Percentiles rank a stretch among this genome's conserved stretches.
phyloP scores from a whole-genome alignment of 345 rosid genomes.

The Heritiera littoralis region DNA sequence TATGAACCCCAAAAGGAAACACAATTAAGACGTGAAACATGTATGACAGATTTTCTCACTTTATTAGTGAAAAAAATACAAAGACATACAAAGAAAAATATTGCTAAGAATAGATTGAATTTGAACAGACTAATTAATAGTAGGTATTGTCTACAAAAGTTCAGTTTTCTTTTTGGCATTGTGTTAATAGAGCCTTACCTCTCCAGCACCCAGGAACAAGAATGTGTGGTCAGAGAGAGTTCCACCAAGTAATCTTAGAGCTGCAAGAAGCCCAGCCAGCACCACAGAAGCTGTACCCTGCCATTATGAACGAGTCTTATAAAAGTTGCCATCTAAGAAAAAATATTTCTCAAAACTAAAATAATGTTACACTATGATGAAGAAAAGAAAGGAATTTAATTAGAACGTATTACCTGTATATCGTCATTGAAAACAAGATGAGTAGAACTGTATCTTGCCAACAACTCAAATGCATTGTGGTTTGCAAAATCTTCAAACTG shows the following conservation, averaged over 20 bases:
- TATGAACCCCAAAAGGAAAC: conserved; percentile 32
- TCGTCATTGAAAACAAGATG: conserved; percentile 98
- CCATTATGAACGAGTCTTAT: conserved; percentile 6
- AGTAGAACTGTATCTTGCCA: conserved; percentile 63
- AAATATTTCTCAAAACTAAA: conserved; percentile 2
- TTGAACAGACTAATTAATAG: neutral
- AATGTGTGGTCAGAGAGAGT: conserved; percentile 75
- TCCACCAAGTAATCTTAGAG: conserved; percentile 68
- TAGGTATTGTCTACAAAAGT: neutral
- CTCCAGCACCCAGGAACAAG: conserved; percentile 96
- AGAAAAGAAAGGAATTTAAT: neutral
- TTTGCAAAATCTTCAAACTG: conserved; percentile 99
- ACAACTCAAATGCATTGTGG: conserved; percentile 91
- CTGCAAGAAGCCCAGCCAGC: conserved; percentile 79
- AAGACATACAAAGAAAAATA: neutral
- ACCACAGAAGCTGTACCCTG: conserved; percentile 99
- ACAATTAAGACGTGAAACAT: conserved; percentile 14
- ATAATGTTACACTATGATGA: neutral
- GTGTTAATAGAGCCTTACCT: conserved; percentile 46
- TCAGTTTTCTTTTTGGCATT: neutral
- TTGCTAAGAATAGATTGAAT: neutral
- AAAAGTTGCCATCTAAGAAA: neutral
- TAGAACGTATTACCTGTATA: conserved; percentile 63
- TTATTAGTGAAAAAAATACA: too few species aligned
- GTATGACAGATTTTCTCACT: neutral